Evolutionary conservation across 345 rosid species (phyloP).

Genomic region (Mercurialis annua): DNA sequence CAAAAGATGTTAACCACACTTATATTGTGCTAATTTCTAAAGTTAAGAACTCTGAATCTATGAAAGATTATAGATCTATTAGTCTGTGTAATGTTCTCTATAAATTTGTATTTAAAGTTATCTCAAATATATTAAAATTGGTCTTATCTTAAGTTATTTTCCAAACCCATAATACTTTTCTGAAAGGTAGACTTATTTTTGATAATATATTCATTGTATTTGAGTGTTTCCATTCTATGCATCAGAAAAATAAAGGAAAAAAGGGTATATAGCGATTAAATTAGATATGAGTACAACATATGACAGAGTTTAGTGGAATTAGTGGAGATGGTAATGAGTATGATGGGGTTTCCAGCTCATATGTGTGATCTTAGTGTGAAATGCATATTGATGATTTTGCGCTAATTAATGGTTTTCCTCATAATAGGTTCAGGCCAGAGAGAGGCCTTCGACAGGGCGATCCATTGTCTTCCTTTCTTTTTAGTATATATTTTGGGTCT

Average conservation of each 20-base stretch:
- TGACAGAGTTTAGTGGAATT: neutral
- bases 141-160: neutral
- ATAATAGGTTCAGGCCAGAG: neutral
- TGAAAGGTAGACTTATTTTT: neutral
- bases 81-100: neutral
- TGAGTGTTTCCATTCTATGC: neutral
- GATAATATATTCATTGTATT: neutral
- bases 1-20: neutral
- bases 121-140: neutral
- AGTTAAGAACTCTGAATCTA: neutral
- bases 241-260: neutral
- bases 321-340: neutral
- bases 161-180: neutral
- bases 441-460: neutral
- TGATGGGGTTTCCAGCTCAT: neutral
- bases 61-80: neutral
- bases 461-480: neutral
- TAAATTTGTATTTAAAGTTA: neutral
- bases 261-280: neutral
- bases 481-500: neutral
- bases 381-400: neutral
- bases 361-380: neutral
- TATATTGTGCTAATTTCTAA: neutral
- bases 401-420: neutral
- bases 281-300: neutral